Evolutionary conservation across 352 stramenopile species (phyloP).

Genomic region (Phytopythium vexans): DNA sequence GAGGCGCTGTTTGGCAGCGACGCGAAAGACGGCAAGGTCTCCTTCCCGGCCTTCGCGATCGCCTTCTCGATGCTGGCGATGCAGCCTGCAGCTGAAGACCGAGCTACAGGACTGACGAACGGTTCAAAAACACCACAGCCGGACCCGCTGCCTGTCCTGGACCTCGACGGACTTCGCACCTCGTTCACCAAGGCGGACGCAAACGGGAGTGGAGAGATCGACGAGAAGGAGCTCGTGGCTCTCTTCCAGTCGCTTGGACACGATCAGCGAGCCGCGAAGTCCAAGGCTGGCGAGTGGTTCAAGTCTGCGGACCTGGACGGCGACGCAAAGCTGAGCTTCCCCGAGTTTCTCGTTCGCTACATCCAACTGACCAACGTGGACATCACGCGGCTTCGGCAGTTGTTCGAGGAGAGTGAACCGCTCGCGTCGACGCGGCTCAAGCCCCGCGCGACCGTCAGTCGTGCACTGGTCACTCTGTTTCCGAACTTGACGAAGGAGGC

Average conservation of each 20-base stretch:
- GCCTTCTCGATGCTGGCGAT: conserved; percentile 55
- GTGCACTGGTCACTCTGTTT: conserved; percentile 29
- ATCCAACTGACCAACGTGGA: conserved; percentile 35
- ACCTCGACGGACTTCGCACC: conserved; percentile 31
- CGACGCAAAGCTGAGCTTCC: conserved; percentile 39
- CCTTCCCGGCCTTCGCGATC: conserved; percentile 51
- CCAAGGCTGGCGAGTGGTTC: conserved; percentile 40
- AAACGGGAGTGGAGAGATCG: conserved; percentile 33
- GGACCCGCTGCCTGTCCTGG: conserved; percentile 25
- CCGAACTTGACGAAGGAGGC: conserved; percentile 16
- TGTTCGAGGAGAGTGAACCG: conserved; percentile 41
- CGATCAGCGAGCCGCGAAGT: conserved; percentile 1
- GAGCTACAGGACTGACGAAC: background rate
- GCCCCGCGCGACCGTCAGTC: conserved; percentile 23
- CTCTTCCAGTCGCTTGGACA: conserved; percentile 36
- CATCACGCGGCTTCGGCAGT: conserved; percentile 24
- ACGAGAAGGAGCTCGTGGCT: conserved; percentile 28
- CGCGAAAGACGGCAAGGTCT: conserved; percentile 23
- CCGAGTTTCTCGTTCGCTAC: conserved; percentile 68
- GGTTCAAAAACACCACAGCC: too few relatives aligned
- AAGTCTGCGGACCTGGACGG: conserved; percentile 22
- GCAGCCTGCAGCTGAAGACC: conserved; percentile 28
- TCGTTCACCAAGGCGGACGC: conserved; percentile 37
- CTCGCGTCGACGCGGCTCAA: conserved; percentile 27
- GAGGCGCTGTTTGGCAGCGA: conserved; percentile 21